phyloP scores from a whole-genome alignment of 1,139 yeast species.

The Pichia sp. region DNA sequence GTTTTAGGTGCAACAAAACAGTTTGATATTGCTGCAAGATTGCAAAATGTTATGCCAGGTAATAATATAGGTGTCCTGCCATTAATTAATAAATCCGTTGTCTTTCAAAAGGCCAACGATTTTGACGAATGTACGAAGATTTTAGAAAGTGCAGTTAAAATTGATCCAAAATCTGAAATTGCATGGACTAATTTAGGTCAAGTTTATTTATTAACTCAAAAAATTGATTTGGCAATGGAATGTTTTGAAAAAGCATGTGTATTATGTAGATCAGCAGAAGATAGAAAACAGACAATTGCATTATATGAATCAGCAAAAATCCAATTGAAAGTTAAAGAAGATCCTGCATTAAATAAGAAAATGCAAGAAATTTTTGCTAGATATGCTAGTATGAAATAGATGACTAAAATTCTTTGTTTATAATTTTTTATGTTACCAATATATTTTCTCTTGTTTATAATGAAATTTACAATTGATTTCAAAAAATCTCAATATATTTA shows the following conservation, averaged over 20 bases:
- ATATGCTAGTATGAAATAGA: slow-evolving; percentile 1
- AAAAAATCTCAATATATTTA: neutral
- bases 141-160: slow-evolving; percentile 68
- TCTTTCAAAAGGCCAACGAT: slow-evolving; percentile 54
- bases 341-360: slow-evolving; percentile 48
- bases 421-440: neutral
- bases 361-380: slow-evolving; percentile 35
- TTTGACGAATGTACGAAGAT: slow-evolving; percentile 60
- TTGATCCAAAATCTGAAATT: slow-evolving; percentile 83
- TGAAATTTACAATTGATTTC: neutral
- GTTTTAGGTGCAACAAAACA: slow-evolving; percentile 68
- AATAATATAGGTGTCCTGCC: slow-evolving; percentile 82
- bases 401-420: neutral
- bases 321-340: slow-evolving; percentile 66
- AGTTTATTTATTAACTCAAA: slow-evolving; percentile 75
- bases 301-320: slow-evolving; percentile 88
- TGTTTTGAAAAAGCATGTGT: slow-evolving; percentile 78
- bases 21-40: slow-evolving; percentile 79
- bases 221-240: slow-evolving; percentile 72
- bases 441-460: slow-evolving; percentile 1
- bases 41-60: slow-evolving; percentile 62
- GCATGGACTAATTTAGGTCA: slow-evolving; percentile 91
- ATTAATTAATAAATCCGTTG: slow-evolving; percentile 80
- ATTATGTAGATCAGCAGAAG: slow-evolving; percentile 77
- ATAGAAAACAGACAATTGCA: slow-evolving; percentile 85